Conservation (phyloP, 306 rosid species). For the Glycine soja region DNA sequence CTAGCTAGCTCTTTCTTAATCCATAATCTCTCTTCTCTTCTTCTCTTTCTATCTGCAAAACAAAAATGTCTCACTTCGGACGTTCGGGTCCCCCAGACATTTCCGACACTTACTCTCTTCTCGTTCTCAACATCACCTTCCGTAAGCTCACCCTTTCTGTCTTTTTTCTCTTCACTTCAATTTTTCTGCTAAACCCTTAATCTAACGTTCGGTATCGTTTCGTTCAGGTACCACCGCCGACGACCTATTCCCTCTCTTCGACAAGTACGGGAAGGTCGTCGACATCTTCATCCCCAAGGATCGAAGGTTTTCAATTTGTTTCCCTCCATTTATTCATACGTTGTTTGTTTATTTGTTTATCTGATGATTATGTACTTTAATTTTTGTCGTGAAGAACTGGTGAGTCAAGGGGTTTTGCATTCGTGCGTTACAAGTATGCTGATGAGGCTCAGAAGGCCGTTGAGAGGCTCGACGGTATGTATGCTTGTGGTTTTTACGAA, state of each 20-base stretch:
- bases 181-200: not conserved
- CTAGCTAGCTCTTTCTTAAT: not conserved
- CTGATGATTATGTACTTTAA: not conserved
- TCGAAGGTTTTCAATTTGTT: slow-evolving; percentile 59
- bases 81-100: slow-evolving; percentile 91
- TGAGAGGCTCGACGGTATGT: slow-evolving; percentile 84
- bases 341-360: not conserved
- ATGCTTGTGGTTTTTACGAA: not conserved
- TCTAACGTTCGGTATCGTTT: not conserved
- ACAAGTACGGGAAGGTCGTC: slow-evolving; percentile 89
- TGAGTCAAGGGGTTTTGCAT: slow-evolving; percentile 92
- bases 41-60: not conserved
- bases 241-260: slow-evolving; percentile 85
- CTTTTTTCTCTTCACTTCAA: not conserved
- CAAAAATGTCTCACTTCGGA: slow-evolving; percentile 84
- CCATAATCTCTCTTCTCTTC: slow-evolving; percentile 30
- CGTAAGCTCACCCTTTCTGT: slow-evolving; percentile 55
- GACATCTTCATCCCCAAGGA: slow-evolving; percentile 94
- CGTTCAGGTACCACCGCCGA: slow-evolving; percentile 79
- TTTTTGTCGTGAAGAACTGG: slow-evolving; percentile 63
- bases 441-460: slow-evolving; percentile 93
- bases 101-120: slow-evolving; percentile 91
- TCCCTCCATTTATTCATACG: not conserved
- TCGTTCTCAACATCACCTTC: slow-evolving; percentile 90
- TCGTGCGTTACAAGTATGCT: slow-evolving; percentile 91